These are phyloP conservation scores for Clitopilus passeckerianus DNA, from an alignment of 768 basidiomycete species.

Conservation along the genomic window DNA sequence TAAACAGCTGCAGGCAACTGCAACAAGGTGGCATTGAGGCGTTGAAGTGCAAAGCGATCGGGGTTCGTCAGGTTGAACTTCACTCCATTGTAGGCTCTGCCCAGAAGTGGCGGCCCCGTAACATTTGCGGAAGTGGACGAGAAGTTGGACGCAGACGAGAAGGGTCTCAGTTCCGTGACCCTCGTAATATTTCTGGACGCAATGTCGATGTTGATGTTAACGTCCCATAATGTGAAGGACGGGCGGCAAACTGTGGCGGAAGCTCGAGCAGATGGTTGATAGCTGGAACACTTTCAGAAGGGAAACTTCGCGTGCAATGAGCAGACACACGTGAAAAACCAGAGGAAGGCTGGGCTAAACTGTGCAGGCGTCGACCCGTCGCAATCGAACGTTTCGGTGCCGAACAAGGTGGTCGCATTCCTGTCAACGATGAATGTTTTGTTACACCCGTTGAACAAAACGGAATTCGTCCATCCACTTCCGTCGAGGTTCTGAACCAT, in stretches of 20 bases:
- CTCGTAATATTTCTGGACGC: slow-evolving; percentile 35
- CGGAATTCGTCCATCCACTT: slow-evolving; percentile 38
- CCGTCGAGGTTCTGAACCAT: slow-evolving; percentile 27
- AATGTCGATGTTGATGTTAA: slow-evolving; percentile 38
- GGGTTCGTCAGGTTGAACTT: slow-evolving; percentile 37
- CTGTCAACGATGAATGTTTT: slow-evolving; percentile 36
- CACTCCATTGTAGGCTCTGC: slow-evolving; percentile 51
- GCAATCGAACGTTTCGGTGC: slow-evolving; percentile 27
- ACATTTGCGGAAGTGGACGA: slow-evolving; percentile 37
- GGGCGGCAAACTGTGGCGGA: slow-evolving; percentile 47
- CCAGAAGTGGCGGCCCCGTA: slow-evolving; percentile 37
- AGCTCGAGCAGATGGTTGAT: slow-evolving; percentile 28
- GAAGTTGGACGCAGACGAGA: slow-evolving; percentile 31
- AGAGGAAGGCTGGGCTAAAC: slow-evolving; percentile 49
- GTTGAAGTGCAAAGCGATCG: slow-evolving; percentile 32
- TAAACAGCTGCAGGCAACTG: slow-evolving; percentile 49
- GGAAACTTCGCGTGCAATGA: background rate
- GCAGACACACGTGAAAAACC: slow-evolving; percentile 45
- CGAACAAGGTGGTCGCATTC: slow-evolving; percentile 35
- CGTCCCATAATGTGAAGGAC: slow-evolving; percentile 37
- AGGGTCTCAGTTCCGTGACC: slow-evolving; percentile 35
- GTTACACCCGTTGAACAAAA: slow-evolving; percentile 32
- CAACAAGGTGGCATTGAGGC: slow-evolving; percentile 38
- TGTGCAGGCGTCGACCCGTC: slow-evolving; percentile 18
- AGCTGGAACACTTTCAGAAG: slow-evolving; percentile 12